Evolutionary conservation across 306 rosid genomes (phyloP).

Genomic region (Ammopiptanthus mongolicus): DNA sequence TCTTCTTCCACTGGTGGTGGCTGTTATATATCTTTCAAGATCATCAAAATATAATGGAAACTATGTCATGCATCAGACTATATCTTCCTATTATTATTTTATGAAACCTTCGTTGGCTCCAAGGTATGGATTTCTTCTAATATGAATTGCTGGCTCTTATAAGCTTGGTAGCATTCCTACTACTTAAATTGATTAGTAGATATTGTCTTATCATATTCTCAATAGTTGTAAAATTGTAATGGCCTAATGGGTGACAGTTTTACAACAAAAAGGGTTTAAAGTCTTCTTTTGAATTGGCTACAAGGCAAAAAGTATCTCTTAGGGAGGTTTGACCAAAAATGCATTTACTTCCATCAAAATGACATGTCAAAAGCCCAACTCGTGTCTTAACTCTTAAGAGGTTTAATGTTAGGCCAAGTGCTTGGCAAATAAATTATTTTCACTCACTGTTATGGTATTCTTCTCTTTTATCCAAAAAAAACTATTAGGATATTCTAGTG

Average conservation of each 20-base stretch:
- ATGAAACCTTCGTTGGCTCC: slow-evolving; percentile 75
- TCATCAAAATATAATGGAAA: slow-evolving; percentile 68
- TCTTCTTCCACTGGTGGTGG: slow-evolving; percentile 60
- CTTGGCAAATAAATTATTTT: not conserved
- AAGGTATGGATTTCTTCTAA: slow-evolving; percentile 31
- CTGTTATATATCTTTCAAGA: slow-evolving; percentile 64
- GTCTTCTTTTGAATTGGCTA: not conserved
- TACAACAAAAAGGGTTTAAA: not conserved
- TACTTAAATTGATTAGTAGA: not conserved
- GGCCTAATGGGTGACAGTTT: not conserved
- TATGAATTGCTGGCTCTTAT: not conserved
- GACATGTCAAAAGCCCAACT: not conserved
- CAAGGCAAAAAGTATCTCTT: not conserved
- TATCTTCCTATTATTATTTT: slow-evolving; percentile 49
- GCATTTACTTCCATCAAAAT: not conserved
- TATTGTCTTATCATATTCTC: not conserved
- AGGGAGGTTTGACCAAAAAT: not conserved
- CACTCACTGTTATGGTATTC: not conserved
- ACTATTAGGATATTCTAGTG: not conserved
- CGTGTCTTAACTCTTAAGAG: not conserved
- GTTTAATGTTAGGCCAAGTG: not conserved
- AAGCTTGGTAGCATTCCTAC: not conserved
- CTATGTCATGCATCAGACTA: slow-evolving; percentile 68
- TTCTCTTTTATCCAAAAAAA: not conserved
- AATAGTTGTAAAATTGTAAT: not conserved